Evolutionary conservation across 2,329 filamentous ascomycete genomes (phyloP).

Genomic region (Paraphaeosphaeria sporulosa): DNA sequence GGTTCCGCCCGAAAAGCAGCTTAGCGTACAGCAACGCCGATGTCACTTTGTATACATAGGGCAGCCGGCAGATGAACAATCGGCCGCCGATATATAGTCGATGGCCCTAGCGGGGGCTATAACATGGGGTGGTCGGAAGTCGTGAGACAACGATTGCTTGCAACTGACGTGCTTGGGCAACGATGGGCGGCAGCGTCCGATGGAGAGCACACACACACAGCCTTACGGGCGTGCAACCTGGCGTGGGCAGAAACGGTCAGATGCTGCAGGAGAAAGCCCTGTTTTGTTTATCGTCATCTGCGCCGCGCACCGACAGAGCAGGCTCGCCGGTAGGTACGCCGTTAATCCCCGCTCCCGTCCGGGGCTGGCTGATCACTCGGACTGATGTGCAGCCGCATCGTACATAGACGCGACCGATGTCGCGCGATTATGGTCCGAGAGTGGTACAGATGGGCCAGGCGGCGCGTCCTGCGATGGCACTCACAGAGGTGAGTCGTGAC

Average conservation of each 20-base stretch:
- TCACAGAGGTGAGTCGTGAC: neutral
- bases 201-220: neutral
- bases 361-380: constrained; percentile 9
- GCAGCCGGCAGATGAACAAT: constrained; percentile 7
- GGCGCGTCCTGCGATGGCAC: constrained; percentile 3
- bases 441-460: constrained; percentile 4
- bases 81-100: constrained; percentile 8
- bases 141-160: neutral
- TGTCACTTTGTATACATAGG: constrained; percentile 9
- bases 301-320: constrained; percentile 12
- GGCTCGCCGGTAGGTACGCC: constrained; percentile 4
- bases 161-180: neutral
- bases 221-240: constrained; percentile 4
- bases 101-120: constrained; percentile 1
- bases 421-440: constrained; percentile 8
- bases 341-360: constrained; percentile 13
- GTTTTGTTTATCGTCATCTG: constrained; percentile 9
- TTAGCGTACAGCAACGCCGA: constrained; percentile 10
- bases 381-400: constrained; percentile 2
- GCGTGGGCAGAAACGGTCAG: constrained; percentile 10
- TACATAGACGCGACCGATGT: constrained; percentile 1
- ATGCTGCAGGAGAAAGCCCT: constrained; percentile 11
- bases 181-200: neutral
- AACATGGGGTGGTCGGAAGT: neutral
- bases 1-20: constrained; percentile 5